Percentiles rank a stretch among this genome's conserved stretches.
Evolutionary conservation across 1,284 basidiomycete genomes (phyloP).

Genomic region (Phellinidium pouzarii): DNA sequence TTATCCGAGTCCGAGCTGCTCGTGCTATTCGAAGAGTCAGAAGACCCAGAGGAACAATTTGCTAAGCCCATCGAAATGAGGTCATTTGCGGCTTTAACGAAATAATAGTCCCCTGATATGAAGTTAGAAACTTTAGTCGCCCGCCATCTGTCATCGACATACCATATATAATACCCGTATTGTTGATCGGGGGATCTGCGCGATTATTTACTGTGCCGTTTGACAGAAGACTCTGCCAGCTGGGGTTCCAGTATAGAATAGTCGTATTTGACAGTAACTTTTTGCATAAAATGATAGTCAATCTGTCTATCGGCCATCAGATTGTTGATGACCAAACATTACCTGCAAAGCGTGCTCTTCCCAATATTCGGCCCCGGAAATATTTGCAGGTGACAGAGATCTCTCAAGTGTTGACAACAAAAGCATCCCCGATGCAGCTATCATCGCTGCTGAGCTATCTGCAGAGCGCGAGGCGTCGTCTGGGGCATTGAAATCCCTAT

Average conservation of each 20-base stretch:
- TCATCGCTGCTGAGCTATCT: slow-evolving; percentile 60
- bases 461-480: slow-evolving; percentile 46
- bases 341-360: slow-evolving; percentile 43
- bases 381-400: slow-evolving; percentile 27
- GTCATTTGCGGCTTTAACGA: slow-evolving; percentile 25
- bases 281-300: neutral
- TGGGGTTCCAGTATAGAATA: slow-evolving; percentile 45
- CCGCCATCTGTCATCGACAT: slow-evolving; percentile 19
- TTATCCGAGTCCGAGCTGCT: neutral
- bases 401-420: slow-evolving; percentile 48
- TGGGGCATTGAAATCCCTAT: slow-evolving; percentile 67
- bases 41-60: slow-evolving; percentile 4
- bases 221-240: slow-evolving; percentile 56
- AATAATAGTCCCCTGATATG: slow-evolving; percentile 36
- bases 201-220: slow-evolving; percentile 62
- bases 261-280: slow-evolving; percentile 49
- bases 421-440: slow-evolving; percentile 51
- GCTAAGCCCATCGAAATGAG: slow-evolving; percentile 5
- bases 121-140: neutral
- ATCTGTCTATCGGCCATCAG: neutral
- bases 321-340: neutral
- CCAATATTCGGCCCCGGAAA: slow-evolving; percentile 36
- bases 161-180: slow-evolving; percentile 64
- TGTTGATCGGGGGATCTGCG: slow-evolving; percentile 38
- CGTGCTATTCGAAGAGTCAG: neutral